Conservation (phyloP, 148 eudicot species). For the Rhododendron mucronatum region DNA sequence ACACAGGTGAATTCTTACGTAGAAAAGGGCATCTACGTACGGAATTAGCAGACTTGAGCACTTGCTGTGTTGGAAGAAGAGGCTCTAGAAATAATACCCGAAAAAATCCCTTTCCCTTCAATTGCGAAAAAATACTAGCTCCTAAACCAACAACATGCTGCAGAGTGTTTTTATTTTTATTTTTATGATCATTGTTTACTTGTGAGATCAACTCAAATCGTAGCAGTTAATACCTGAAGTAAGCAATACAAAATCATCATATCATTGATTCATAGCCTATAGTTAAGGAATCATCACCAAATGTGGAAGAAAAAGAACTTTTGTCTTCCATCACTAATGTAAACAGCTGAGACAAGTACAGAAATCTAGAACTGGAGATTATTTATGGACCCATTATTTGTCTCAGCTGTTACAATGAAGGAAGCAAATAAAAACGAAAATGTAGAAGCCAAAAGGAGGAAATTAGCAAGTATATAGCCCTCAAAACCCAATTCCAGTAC, state of each 20-base stretch:
- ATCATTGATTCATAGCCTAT: background rate
- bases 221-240: background rate
- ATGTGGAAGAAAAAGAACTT: background rate
- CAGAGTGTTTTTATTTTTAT: background rate
- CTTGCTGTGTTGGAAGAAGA: background rate
- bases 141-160: background rate
- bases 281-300: background rate
- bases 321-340: background rate
- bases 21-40: background rate
- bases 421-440: background rate
- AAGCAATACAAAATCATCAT: background rate
- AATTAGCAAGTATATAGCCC: background rate
- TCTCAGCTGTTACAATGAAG: background rate
- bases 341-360: background rate
- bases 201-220: background rate
- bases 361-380: background rate
- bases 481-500: conserved; percentile 1
- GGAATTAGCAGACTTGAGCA: background rate
- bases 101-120: background rate
- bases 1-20: background rate
- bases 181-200: background rate
- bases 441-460: background rate
- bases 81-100: background rate
- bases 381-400: background rate
- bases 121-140: background rate